Evolutionary conservation across 192 early-diverging fungal species (phyloP).

Genomic region (Chytriomyces hyalinus): DNA sequence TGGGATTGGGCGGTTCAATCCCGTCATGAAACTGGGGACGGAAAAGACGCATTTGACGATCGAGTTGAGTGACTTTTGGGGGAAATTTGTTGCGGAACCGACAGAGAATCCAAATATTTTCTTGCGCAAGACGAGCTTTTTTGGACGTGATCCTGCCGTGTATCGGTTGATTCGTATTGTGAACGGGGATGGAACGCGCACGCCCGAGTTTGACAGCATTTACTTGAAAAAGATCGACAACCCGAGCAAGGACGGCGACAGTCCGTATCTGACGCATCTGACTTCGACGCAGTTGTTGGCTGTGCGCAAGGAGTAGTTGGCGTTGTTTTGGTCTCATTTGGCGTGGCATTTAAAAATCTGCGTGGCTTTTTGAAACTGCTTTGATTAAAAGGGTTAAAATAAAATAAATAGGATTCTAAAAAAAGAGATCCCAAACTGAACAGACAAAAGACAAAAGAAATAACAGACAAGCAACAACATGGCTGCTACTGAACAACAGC

Average conservation of each 20-base stretch:
- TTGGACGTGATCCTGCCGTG: neutral
- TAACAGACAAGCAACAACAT: no score
- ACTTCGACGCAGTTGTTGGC: no score
- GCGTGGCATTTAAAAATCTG: no score
- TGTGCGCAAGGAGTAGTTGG: no score
- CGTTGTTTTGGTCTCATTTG: no score
- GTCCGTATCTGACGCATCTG: no score
- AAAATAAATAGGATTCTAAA: no score
- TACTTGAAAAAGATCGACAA: neutral
- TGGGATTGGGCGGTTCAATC: neutral
- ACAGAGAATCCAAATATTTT: slow-evolving; percentile 3
- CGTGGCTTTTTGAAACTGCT: no score
- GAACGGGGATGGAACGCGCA: slow-evolving; percentile 21
- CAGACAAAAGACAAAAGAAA: no score
- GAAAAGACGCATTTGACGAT: neutral
- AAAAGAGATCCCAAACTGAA: no score
- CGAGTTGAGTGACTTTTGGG: neutral
- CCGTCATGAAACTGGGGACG: neutral
- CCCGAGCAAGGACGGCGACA: neutral
- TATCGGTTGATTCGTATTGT: slow-evolving; percentile 15
- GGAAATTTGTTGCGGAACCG: neutral
- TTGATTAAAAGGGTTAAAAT: no score
- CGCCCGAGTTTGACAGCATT: slow-evolving; percentile 6
- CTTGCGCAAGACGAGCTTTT: neutral
- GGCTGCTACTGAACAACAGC: no score